A percentile compares a stretch with the other conserved stretches of the same genome.
phyloP scores from a whole-genome alignment of 805 yeast genomes.

The Barnettozyma californica region DNA sequence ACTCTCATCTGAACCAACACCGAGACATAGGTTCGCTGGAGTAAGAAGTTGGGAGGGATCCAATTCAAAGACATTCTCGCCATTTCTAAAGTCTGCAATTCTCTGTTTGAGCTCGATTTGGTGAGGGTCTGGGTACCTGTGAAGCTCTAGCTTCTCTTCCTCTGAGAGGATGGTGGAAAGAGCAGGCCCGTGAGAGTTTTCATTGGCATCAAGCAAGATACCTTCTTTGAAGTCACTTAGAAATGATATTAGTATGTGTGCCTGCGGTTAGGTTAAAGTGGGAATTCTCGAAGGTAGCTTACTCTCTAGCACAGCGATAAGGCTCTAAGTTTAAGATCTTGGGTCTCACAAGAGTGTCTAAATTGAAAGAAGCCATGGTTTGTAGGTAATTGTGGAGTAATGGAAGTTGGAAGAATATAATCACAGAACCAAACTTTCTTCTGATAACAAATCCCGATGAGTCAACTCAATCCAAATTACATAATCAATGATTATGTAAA shows the following conservation, averaged over 20 bases:
- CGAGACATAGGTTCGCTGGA: conserved; percentile 76
- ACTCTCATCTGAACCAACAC: conserved; percentile 97
- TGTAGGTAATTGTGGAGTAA: too few species aligned
- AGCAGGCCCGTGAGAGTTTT: conserved; percentile 90
- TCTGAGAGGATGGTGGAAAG: conserved; percentile 37
- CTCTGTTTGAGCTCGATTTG: conserved; percentile 70
- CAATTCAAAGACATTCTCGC: conserved; percentile 28
- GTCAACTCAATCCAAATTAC: background rate
- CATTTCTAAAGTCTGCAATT: conserved; percentile 67
- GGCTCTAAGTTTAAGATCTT: conserved; percentile 82
- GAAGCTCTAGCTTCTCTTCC: conserved; percentile 53
- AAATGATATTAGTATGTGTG: background rate
- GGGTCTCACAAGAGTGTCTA: conserved; percentile 67
- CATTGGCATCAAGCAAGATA: conserved; percentile 88
- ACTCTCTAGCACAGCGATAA: conserved; percentile 93
- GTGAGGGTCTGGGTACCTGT: conserved; percentile 97
- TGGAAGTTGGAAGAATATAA: background rate
- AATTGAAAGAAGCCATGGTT: conserved; percentile 40
- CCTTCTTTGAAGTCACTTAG: conserved; percentile 76
- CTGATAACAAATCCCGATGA: background rate
- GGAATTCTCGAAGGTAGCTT: too few species aligned
- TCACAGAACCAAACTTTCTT: too few species aligned
- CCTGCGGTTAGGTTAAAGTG: background rate
- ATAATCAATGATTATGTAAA: background rate
- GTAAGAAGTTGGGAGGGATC: conserved; percentile 31